A percentile compares a stretch with the other conserved stretches of the same genome.
phyloP scores from a whole-genome alignment of 768 basidiomycete genomes.

The Russula virescens region DNA sequence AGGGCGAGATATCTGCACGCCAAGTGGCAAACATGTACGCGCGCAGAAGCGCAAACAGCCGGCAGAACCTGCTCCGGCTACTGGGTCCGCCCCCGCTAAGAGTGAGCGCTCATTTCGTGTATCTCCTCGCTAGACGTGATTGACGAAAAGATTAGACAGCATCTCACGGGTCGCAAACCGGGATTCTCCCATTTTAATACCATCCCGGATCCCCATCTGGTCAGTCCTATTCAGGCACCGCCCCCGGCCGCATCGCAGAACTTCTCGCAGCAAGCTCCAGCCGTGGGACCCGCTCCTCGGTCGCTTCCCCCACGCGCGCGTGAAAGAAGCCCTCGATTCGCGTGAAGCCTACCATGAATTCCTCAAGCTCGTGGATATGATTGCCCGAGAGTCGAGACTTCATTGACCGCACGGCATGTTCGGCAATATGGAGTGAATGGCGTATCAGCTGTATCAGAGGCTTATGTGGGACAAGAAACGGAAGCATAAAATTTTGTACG shows the following conservation, averaged over 20 bases:
- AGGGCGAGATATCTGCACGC: constrained; percentile 7
- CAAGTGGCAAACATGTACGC: constrained; percentile 36
- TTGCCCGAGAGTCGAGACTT: constrained; percentile 90
- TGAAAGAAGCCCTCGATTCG: constrained; percentile 65
- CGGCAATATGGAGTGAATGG: too few species aligned
- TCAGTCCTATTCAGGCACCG: constrained; percentile 15
- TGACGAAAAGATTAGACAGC: constrained; percentile 28
- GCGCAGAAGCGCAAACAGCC: constrained; percentile 34
- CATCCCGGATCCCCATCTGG: constrained; percentile 27
- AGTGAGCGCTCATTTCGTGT: constrained; percentile 23
- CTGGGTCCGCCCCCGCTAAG: constrained; percentile 52
- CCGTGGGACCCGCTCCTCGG: constrained; percentile 18
- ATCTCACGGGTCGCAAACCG: constrained; percentile 24
- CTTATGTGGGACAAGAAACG: too few species aligned
- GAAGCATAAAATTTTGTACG: too few species aligned
- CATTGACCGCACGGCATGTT: too few species aligned
- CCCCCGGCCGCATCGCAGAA: constrained; percentile 10
- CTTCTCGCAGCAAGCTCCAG: constrained; percentile 2
- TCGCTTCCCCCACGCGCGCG: constrained; percentile 44
- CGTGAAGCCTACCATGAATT: constrained; percentile 89
- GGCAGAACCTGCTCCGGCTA: constrained; percentile 13
- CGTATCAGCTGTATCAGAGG: too few species aligned
- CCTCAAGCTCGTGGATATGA: constrained; percentile 89
- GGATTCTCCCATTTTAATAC: constrained; percentile 28
- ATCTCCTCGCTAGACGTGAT: neutral